Conservation (phyloP, 352 stramenopile genomes). For the Elongisporangium senticosum region DNA sequence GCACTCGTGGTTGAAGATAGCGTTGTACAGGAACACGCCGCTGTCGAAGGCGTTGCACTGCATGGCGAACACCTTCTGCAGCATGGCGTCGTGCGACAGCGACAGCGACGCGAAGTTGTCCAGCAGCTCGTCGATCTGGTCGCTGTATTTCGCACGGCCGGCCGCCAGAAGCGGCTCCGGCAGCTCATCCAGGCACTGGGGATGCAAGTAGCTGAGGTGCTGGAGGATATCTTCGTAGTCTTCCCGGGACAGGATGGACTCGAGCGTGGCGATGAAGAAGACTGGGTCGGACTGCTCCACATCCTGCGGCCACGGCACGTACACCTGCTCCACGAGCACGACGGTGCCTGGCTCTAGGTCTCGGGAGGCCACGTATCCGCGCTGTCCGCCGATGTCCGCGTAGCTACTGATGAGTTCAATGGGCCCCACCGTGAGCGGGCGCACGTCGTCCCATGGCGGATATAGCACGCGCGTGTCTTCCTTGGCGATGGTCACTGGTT, state of each 20-base stretch:
- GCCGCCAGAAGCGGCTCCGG: conserved; percentile 44
- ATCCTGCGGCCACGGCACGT: conserved; percentile 85
- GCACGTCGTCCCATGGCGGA: conserved; percentile 65
- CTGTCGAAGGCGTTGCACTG: conserved; percentile 94
- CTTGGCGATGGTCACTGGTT: neutral
- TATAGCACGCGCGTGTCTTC: conserved; percentile 36
- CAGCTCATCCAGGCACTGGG: conserved; percentile 72
- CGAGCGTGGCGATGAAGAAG: conserved; percentile 88
- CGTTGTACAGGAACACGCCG: conserved; percentile 90
- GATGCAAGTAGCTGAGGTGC: conserved; percentile 83
- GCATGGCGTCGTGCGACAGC: conserved; percentile 61
- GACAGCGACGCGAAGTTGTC: conserved; percentile 38
- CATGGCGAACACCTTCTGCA: conserved; percentile 87
- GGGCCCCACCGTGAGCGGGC: conserved; percentile 77
- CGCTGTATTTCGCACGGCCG: conserved; percentile 50
- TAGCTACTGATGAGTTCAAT: conserved; percentile 63
- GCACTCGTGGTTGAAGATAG: conserved; percentile 94
- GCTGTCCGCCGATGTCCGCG: conserved; percentile 60
- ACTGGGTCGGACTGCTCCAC: conserved; percentile 69
- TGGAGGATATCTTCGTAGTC: conserved; percentile 69
- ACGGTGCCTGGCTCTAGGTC: conserved; percentile 85
- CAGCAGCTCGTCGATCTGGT: conserved; percentile 46
- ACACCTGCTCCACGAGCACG: conserved; percentile 87
- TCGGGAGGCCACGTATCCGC: conserved; percentile 81
- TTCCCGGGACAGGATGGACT: conserved; percentile 61